Conservation (phyloP, 495 filamentous ascomycete genomes). For the Penicillium argentinense region DNA sequence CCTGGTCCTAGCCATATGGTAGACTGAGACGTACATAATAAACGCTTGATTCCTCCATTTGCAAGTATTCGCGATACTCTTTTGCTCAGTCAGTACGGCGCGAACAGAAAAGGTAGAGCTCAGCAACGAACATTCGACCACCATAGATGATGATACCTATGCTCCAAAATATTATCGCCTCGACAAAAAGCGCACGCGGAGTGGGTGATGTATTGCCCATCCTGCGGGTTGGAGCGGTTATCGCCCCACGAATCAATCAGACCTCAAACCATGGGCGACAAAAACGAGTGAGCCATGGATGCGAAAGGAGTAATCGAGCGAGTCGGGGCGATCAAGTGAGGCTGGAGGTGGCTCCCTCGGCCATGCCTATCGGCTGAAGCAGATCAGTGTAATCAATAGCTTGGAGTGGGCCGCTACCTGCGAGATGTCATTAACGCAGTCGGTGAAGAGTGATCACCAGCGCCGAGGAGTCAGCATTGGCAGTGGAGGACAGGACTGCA, state of each 20-base stretch:
- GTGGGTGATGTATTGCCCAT: conserved; percentile 39
- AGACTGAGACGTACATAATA: conserved; percentile 32
- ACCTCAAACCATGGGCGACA: not conserved
- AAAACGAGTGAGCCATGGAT: not conserved
- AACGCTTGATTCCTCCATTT: conserved; percentile 33
- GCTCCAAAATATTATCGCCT: conserved; percentile 35
- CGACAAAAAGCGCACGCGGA: conserved; percentile 32
- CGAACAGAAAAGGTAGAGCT: not conserved
- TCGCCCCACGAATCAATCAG: not conserved
- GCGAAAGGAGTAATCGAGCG: not conserved
- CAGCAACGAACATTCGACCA: conserved; percentile 29
- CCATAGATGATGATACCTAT: conserved; percentile 33
- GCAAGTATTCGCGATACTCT: conserved; percentile 34
- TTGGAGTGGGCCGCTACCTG: not conserved
- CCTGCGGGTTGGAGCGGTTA: conserved; percentile 8
- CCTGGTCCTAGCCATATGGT: not conserved
- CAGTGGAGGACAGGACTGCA: conserved; percentile 10
- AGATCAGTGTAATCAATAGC: not conserved
- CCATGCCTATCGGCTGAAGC: too few relatives aligned
- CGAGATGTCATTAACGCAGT: conserved; percentile 4
- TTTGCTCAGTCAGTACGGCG: conserved; percentile 8
- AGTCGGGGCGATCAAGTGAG: too few relatives aligned
- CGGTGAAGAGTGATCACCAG: conserved; percentile 13
- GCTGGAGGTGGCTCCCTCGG: too few relatives aligned
- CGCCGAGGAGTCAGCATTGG: not conserved